phyloP scores from a whole-genome alignment of 345 rosid species.

The Acer saccharum region DNA sequence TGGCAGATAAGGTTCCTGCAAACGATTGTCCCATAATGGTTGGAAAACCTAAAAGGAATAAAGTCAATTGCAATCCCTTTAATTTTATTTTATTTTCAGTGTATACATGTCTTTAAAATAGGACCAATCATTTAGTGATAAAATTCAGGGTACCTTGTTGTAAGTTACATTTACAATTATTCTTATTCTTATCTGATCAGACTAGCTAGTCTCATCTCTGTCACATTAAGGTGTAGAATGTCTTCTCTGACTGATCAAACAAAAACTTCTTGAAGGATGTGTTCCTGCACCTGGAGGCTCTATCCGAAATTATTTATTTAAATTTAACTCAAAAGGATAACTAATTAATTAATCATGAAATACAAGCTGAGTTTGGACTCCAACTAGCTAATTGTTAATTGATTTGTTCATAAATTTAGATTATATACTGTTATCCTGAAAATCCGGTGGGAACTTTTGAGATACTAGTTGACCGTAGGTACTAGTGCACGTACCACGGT shows the following conservation, averaged over 20 bases:
- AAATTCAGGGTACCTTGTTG: not conserved
- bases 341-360: too few species aligned
- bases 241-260: not conserved
- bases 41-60: slow-evolving; percentile 2
- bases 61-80: not conserved
- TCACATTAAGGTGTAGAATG: not conserved
- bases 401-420: too few species aligned
- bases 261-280: too few species aligned
- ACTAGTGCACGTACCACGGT: too few species aligned
- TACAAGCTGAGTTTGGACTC: too few species aligned
- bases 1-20: slow-evolving; percentile 4
- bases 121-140: slow-evolving; percentile 13
- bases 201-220: not conserved
- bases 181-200: not conserved
- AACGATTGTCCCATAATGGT: slow-evolving; percentile 16
- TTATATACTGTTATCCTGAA: too few species aligned
- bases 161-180: not conserved
- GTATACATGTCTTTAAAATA: not conserved
- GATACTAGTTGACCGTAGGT: too few species aligned
- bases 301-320: too few species aligned
- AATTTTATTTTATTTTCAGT: not conserved
- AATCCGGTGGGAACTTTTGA: too few species aligned
- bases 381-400: too few species aligned
- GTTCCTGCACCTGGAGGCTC: too few species aligned
- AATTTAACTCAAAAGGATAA: too few species aligned